Evolutionary conservation across 345 rosid genomes (phyloP).

Genomic region (Angophora floribunda): DNA sequence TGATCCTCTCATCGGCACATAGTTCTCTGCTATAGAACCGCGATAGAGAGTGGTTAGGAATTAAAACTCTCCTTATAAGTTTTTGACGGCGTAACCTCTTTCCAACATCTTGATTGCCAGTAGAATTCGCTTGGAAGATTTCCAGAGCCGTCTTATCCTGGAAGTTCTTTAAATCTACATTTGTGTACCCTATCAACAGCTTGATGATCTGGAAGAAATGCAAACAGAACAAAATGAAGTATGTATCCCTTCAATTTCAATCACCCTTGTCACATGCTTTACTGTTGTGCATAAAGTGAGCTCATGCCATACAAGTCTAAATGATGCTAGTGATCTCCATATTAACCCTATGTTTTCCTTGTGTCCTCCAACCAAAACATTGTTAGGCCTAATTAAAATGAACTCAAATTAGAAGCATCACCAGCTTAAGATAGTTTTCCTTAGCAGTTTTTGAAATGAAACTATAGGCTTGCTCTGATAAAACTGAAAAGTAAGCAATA

Average conservation of each 20-base stretch:
- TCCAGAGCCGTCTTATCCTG: background rate
- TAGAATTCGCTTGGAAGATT: background rate
- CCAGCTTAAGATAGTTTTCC: background rate
- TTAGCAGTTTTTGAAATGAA: background rate
- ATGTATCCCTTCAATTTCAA: too few relatives aligned
- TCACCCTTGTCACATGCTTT: too few relatives aligned
- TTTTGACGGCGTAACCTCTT: background rate
- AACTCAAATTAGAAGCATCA: background rate
- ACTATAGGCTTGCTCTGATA: background rate
- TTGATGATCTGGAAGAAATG: too few relatives aligned
- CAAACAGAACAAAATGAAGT: too few relatives aligned
- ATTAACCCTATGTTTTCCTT: background rate
- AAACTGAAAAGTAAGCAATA: background rate
- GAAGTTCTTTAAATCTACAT: too few relatives aligned
- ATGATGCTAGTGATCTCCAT: background rate
- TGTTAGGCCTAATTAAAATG: background rate
- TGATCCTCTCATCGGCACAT: background rate
- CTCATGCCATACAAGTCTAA: background rate
- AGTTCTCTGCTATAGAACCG: background rate
- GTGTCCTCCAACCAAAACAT: background rate
- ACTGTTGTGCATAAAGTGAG: too few relatives aligned
- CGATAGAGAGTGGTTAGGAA: background rate
- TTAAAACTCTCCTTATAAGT: background rate
- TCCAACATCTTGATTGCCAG: background rate
- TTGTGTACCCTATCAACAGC: too few relatives aligned